These are phyloP conservation scores for Acmispon strigosus DNA, from an alignment of 306 rosid genomes.

Conservation along the genomic window DNA sequence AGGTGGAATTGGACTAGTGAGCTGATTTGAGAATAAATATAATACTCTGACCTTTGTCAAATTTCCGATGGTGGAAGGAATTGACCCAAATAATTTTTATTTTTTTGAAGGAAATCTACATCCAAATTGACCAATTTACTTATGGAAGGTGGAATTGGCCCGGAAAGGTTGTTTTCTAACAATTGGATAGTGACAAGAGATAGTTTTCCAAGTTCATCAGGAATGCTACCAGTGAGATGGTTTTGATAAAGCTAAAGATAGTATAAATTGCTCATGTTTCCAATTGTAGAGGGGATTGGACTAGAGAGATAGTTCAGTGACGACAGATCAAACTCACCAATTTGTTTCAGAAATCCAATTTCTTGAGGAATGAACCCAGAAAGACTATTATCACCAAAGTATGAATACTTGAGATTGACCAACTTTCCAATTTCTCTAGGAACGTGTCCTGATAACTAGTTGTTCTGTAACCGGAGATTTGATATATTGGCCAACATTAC, in stretches of 20 bases:
- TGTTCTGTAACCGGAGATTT: neutral
- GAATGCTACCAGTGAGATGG: neutral
- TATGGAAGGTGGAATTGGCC: neutral
- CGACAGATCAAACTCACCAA: neutral
- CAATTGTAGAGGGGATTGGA: neutral
- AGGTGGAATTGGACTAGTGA: too few relatives aligned
- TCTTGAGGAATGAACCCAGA: neutral
- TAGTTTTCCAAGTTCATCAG: slow-evolving; percentile 3
- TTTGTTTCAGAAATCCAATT: neutral
- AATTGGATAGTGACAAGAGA: neutral
- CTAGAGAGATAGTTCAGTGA: neutral
- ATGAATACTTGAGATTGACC: neutral
- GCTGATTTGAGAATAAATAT: too few relatives aligned
- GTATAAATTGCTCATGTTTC: neutral
- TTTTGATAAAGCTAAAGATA: neutral
- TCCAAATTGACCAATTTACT: too few relatives aligned
- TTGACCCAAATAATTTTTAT: too few relatives aligned
- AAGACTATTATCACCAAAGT: neutral
- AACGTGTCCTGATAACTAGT: neutral
- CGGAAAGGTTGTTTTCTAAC: neutral
- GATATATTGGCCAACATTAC: neutral
- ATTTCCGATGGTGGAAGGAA: too few relatives aligned
- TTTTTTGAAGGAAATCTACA: too few relatives aligned
- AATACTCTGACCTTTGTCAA: too few relatives aligned
- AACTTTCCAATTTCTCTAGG: neutral